Conservation (phyloP, 2,329 filamentous ascomycete genomes). For the Colletotrichum sp. region DNA sequence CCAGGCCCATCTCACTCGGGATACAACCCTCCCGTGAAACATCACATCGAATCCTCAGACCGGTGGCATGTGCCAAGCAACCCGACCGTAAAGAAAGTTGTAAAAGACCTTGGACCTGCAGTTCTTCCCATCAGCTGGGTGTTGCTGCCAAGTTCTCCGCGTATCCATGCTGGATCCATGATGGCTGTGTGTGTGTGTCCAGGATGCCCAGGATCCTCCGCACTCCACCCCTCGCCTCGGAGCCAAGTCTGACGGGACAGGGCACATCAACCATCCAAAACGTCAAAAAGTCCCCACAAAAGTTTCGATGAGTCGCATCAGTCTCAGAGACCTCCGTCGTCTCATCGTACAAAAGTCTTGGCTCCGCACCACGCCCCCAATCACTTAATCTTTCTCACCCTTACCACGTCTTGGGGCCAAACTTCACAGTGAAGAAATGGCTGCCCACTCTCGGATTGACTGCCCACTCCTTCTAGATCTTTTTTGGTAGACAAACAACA, state of each 20-base stretch:
- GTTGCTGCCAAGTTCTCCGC: background rate
- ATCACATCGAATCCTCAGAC: background rate
- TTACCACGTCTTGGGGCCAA: background rate
- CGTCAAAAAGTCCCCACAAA: conserved; percentile 2
- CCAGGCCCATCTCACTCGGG: background rate
- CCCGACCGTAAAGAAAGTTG: background rate
- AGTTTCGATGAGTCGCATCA: conserved; percentile 16
- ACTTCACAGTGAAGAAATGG: background rate
- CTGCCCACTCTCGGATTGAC: background rate
- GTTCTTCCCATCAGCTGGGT: background rate
- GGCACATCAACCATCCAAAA: background rate
- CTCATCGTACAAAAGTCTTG: background rate
- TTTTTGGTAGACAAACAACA: background rate
- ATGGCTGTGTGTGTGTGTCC: background rate
- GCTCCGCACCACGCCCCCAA: background rate
- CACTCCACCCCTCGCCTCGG: background rate
- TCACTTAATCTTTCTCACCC: background rate
- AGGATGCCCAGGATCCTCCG: background rate
- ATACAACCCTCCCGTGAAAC: background rate
- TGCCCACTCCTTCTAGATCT: background rate
- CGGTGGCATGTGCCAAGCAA: background rate
- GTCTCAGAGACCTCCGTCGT: conserved; percentile 3
- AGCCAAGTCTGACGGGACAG: background rate
- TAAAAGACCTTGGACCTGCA: background rate
- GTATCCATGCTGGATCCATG: background rate